These are phyloP conservation scores for Infundibulicybe gibba DNA, from an alignment of 768 basidiomycete genomes.

Conservation along the genomic window DNA sequence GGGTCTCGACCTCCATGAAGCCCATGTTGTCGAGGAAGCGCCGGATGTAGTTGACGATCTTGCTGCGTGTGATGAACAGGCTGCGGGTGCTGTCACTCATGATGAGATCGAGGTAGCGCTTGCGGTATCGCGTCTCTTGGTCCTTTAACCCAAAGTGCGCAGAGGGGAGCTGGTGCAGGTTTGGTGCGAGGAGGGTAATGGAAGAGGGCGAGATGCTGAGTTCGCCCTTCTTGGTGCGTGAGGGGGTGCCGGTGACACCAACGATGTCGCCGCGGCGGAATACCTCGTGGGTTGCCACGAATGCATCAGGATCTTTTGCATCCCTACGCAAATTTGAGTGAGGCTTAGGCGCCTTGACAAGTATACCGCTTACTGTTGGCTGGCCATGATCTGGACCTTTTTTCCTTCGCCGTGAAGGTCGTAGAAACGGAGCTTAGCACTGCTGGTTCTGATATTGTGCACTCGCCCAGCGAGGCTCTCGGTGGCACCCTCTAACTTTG, in stretches of 20 bases:
- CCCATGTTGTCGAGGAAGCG: conserved; percentile 87
- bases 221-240: conserved; percentile 94
- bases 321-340: conserved; percentile 40
- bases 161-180: conserved; percentile 93
- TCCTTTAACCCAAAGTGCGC: conserved; percentile 94
- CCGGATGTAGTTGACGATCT: conserved; percentile 90
- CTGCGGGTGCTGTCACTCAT: conserved; percentile 86
- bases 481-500: conserved; percentile 51
- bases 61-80: conserved; percentile 86
- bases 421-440: conserved; percentile 88
- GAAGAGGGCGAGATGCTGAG: conserved; percentile 81
- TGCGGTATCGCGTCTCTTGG: conserved; percentile 95
- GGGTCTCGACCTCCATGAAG: conserved; percentile 99
- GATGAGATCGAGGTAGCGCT: conserved; percentile 98
- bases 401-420: conserved; percentile 90
- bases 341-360: neutral
- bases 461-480: conserved; percentile 87
- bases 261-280: conserved; percentile 97
- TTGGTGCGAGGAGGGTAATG: conserved; percentile 89
- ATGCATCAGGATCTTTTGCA: conserved; percentile 57
- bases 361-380: conserved; percentile 56
- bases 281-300: conserved; percentile 70
- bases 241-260: conserved; percentile 85
- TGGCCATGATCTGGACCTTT: conserved; percentile 96
- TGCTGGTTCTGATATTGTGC: conserved; percentile 81